Percentiles rank a stretch among this genome's conserved stretches.
Conservation (phyloP, 805 yeast genomes). For the Starmerella vaccinii region DNA sequence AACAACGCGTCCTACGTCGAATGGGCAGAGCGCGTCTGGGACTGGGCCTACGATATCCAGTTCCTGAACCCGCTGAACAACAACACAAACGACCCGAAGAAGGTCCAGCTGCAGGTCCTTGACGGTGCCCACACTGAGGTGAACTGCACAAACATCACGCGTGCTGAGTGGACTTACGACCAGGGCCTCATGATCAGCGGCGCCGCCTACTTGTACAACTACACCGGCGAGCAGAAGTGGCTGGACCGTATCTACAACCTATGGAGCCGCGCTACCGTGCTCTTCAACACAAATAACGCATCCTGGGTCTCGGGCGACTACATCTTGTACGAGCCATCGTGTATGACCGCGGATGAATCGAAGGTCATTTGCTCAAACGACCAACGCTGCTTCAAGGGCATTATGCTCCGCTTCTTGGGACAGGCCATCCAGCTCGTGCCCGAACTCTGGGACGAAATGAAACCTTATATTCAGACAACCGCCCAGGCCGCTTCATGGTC, state of each 20-base stretch:
- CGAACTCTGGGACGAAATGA: conserved; percentile 32
- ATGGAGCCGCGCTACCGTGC: conserved; percentile 40
- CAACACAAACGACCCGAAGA: conserved; percentile 33
- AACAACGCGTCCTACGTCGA: conserved; percentile 61
- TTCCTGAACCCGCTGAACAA: conserved; percentile 36
- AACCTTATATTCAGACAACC: conserved; percentile 40
- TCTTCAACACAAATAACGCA: conserved; percentile 37
- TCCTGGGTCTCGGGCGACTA: conserved; percentile 27
- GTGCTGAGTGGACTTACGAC: conserved; percentile 76
- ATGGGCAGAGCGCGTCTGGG: conserved; percentile 65
- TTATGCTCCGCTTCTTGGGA: conserved; percentile 63
- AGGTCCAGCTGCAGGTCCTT: conserved; percentile 21
- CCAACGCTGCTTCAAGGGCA: conserved; percentile 88
- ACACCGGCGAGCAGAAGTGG: conserved; percentile 62
- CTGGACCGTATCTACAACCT: conserved; percentile 46
- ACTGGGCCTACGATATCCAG: conserved; percentile 57
- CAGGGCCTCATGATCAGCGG: conserved; percentile 73
- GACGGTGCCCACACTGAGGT: conserved; percentile 34
- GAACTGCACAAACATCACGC: conserved; percentile 53
- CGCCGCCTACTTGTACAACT: conserved; percentile 67
- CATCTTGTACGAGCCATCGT: conserved; percentile 72
- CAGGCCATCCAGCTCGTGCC: conserved; percentile 66
- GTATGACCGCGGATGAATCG: conserved; percentile 43
- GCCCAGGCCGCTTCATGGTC: conserved; percentile 68
- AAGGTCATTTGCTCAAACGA: conserved; percentile 59